Evolutionary conservation across 495 filamentous ascomycete species (phyloP), one percentile per base, ranked within the genome.

Genomic region (Elaphomyces granulatus): DNA sequence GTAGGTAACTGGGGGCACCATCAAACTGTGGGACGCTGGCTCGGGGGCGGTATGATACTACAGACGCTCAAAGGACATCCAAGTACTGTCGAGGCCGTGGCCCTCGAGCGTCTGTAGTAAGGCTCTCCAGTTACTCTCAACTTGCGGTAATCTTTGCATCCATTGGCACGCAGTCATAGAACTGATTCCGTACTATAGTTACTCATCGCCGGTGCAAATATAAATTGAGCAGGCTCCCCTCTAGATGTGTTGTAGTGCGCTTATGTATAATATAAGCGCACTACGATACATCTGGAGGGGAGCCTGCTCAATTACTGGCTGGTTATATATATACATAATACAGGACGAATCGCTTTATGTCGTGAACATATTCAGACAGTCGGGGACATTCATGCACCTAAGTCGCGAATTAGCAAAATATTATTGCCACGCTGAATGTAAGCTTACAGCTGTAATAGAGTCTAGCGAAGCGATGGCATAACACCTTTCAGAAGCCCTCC

Each of bases 281-380:
- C 46, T 48, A 40, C 16, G 21, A 41, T 62, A 60, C 15, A 54
- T 30, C 36, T 64, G 53, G 20, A 61, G 46, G 0, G 60, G 60
- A 1, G 31, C 36, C 9, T 31, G 42, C 32, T 64, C 48, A 40
- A 65, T 58, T 9, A 48, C 26, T 15, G 12, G 20, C 15, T 46
- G 42, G 28, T n/a, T n/a, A n/a, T n/a, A n/a, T n/a, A n/a, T n/a
- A n/a, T n/a, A n/a, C n/a, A n/a, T 48, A 37, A n/a, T 46, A 49
- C 7, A 35, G 49, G 31, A 58, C 44, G 37, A 68, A 57, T 16
- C 54, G 46, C 19, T 21, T 44, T 1, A 47, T 49, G 38, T 67
- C 57, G 34, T 49, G 35, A 19, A 59, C 42, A 15, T 58, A n/a
- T n/a, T n/a, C n/a, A n/a, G n/a, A n/a, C n/a, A n/a, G n/a, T n/a